Evolutionary conservation across 768 basidiomycete genomes (phyloP).

Genomic region (Auricularia sp.): DNA sequence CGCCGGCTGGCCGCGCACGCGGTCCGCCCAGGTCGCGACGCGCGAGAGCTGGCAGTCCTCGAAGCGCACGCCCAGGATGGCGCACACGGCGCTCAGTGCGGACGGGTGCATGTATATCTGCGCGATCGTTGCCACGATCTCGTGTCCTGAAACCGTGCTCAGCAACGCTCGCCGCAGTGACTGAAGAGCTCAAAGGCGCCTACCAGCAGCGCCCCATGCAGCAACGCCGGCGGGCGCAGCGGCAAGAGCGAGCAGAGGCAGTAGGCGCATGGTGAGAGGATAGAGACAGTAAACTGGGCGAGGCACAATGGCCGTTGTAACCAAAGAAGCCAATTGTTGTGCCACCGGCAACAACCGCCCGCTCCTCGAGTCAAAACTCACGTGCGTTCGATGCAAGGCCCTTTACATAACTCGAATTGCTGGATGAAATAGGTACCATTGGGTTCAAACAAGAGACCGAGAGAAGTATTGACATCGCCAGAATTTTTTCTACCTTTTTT

Average conservation of each 20-base stretch:
- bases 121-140: constrained; percentile 89
- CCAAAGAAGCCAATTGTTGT: too few species aligned
- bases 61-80: constrained; percentile 49
- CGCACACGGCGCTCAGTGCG: constrained; percentile 54
- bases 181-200: neutral
- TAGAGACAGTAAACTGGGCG: neutral
- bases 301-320: neutral
- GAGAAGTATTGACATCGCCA: too few species aligned
- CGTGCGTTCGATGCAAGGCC: too few species aligned
- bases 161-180: neutral
- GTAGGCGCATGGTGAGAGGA: constrained; percentile 5
- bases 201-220: constrained; percentile 26
- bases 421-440: too few species aligned
- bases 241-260: neutral
- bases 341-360: too few species aligned
- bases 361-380: too few species aligned
- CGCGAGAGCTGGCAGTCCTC: constrained; percentile 68
- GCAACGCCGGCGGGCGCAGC: neutral
- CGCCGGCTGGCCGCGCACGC: constrained; percentile 36
- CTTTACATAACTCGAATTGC: too few species aligned
- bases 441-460: too few species aligned
- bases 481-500: too few species aligned
- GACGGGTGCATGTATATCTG: constrained; percentile 79
- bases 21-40: constrained; percentile 85
- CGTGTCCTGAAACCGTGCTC: constrained; percentile 48